phyloP scores from a whole-genome alignment of 2,329 filamentous ascomycete genomes.

The Fusarium coffeatum region DNA sequence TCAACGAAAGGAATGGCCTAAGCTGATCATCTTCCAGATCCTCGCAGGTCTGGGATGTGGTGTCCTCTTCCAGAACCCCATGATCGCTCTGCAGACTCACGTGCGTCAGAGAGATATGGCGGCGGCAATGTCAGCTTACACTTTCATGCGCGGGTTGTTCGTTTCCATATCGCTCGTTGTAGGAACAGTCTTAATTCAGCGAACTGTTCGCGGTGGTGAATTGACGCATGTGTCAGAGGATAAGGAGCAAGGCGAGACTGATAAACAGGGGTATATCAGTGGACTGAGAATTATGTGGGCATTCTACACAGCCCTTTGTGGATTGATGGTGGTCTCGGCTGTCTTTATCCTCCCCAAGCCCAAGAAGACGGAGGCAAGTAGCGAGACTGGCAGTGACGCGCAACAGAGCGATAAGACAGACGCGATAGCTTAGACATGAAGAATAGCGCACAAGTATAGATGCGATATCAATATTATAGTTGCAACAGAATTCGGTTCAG shows the following conservation, averaged over 20 bases:
- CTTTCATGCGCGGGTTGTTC: conserved; percentile 74
- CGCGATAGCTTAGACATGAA: background rate
- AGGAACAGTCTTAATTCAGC: conserved; percentile 79
- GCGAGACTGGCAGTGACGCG: background rate
- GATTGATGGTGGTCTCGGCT: conserved; percentile 22
- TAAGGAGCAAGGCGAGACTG: conserved; percentile 1
- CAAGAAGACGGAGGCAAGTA: background rate
- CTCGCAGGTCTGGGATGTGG: conserved; percentile 73
- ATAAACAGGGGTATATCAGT: conserved; percentile 31
- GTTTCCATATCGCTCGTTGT: conserved; percentile 76
- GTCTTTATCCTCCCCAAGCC: conserved; percentile 33
- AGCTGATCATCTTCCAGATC: conserved; percentile 69
- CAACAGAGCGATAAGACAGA: conserved; percentile 1
- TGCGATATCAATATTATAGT: too few relatives aligned
- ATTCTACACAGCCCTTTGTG: conserved; percentile 35
- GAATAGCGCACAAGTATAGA: background rate
- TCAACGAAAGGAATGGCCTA: conserved; percentile 62
- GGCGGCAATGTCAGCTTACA: conserved; percentile 72
- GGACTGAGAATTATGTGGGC: conserved; percentile 37
- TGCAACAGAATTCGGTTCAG: background rate
- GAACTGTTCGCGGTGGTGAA: conserved; percentile 28
- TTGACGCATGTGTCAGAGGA: conserved; percentile 27
- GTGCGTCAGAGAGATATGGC: conserved; percentile 72
- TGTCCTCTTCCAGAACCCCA: conserved; percentile 74
- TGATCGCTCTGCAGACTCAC: conserved; percentile 75